These are phyloP conservation scores for Neolentinus lepideus DNA, from an alignment of 1,284 basidiomycete genomes.

Conservation along the genomic window DNA sequence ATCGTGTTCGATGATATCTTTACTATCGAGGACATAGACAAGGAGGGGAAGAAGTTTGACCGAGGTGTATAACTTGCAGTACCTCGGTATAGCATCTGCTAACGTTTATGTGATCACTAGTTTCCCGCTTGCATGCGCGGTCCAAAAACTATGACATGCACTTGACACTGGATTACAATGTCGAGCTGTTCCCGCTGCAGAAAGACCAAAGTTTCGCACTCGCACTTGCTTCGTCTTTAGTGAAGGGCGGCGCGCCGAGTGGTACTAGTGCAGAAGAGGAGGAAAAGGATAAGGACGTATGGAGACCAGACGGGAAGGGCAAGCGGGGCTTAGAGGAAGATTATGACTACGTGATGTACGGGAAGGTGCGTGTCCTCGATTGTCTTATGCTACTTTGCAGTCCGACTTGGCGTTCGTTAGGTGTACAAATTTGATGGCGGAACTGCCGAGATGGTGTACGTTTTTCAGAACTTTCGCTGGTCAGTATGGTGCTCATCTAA, in stretches of 20 bases:
- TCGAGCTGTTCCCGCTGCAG: slow-evolving; percentile 76
- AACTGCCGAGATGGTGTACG: slow-evolving; percentile 75
- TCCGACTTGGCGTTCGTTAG: slow-evolving; percentile 29
- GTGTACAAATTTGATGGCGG: slow-evolving; percentile 97
- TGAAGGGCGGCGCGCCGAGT: slow-evolving; percentile 46
- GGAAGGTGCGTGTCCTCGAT: slow-evolving; percentile 63
- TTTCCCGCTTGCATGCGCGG: slow-evolving; percentile 79
- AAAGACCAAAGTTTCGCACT: slow-evolving; percentile 75
- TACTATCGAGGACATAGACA: slow-evolving; percentile 78
- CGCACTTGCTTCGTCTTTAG: slow-evolving; percentile 79
- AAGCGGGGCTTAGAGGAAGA: slow-evolving; percentile 88
- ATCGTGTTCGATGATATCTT: slow-evolving; percentile 90
- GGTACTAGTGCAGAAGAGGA: slow-evolving; percentile 41
- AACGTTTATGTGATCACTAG: slow-evolving; percentile 30
- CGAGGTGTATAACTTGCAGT: slow-evolving; percentile 55
- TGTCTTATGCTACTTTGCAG: background rate
- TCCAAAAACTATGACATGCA: slow-evolving; percentile 89
- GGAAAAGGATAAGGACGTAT: slow-evolving; percentile 72
- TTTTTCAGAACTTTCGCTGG: slow-evolving; percentile 9
- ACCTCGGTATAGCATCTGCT: slow-evolving; percentile 1
- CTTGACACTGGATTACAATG: slow-evolving; percentile 86
- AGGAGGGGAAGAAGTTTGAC: slow-evolving; percentile 96
- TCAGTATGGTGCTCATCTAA: background rate
- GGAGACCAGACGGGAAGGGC: slow-evolving; percentile 87
- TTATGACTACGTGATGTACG: slow-evolving; percentile 99